Evolutionary conservation across 495 filamentous ascomycete species (phyloP).

Genomic region (Trichoderma erinaceum): DNA sequence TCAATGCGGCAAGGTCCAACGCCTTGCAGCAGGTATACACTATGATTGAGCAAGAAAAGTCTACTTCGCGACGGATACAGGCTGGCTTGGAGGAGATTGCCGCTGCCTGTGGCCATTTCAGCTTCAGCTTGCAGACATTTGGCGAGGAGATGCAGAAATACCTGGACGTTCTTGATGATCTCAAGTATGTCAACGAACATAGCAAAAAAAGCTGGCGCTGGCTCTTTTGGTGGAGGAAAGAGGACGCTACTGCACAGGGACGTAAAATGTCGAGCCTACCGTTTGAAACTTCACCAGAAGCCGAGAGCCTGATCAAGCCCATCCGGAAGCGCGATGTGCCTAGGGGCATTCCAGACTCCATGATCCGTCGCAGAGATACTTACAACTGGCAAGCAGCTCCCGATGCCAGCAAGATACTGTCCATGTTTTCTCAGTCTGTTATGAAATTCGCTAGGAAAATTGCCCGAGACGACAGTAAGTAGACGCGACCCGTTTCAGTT

Average conservation of each 20-base stretch:
- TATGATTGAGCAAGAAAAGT: constrained; percentile 59
- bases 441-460: constrained; percentile 36
- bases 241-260: constrained; percentile 22
- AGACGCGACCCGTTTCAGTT: not conserved
- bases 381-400: constrained; percentile 38
- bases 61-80: constrained; percentile 60
- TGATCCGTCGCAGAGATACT: constrained; percentile 38
- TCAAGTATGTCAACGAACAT: constrained; percentile 60
- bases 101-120: constrained; percentile 92
- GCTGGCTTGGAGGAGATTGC: constrained; percentile 95
- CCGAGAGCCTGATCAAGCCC: constrained; percentile 33
- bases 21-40: constrained; percentile 75
- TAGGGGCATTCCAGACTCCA: constrained; percentile 41
- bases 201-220: constrained; percentile 74
- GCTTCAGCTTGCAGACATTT: constrained; percentile 80
- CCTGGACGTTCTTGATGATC: constrained; percentile 75
- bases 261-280: constrained; percentile 37
- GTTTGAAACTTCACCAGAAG: constrained; percentile 39
- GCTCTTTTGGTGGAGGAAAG: constrained; percentile 69
- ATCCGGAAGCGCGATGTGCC: constrained; percentile 39
- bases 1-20: constrained; percentile 62
- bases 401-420: constrained; percentile 28
- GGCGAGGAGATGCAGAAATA: constrained; percentile 81
- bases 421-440: constrained; percentile 32
- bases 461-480: constrained; percentile 39